Evolutionary conservation across 2,329 filamentous ascomycete genomes (phyloP).

Genomic region (Sclerotinia subarctica): DNA sequence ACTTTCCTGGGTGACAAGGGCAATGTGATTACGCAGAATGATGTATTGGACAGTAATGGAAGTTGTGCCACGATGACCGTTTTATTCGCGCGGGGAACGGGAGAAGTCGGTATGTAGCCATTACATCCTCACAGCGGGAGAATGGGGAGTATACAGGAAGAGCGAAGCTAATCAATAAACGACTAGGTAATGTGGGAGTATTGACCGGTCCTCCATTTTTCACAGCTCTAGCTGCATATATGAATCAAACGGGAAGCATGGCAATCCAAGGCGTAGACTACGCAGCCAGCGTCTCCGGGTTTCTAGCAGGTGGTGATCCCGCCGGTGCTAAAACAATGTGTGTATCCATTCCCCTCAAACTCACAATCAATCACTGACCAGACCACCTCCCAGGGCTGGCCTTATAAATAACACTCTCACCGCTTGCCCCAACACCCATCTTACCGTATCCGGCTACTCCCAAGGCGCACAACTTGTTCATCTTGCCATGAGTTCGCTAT

Average conservation of each 20-base stretch:
- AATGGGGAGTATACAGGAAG: not conserved
- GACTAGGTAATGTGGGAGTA: constrained; percentile 34
- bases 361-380: not conserved
- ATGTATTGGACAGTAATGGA: constrained; percentile 20
- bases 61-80: constrained; percentile 34
- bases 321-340: constrained; percentile 45
- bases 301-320: constrained; percentile 46
- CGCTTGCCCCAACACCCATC: constrained; percentile 28
- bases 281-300: constrained; percentile 46
- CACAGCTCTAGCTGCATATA: constrained; percentile 32
- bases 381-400: constrained; percentile 22
- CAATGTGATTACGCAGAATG: constrained; percentile 17
- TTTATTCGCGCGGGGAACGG: constrained; percentile 33
- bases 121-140: not conserved
- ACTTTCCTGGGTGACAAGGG: constrained; percentile 2
- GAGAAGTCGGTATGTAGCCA: constrained; percentile 30
- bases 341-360: not conserved
- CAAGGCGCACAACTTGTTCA: constrained; percentile 36
- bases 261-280: constrained; percentile 55
- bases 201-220: constrained; percentile 35
- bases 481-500: constrained; percentile 24
- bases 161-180: not conserved
- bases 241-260: constrained; percentile 43
- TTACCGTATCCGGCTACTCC: constrained; percentile 33
- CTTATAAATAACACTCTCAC: constrained; percentile 29